These are phyloP conservation scores for Mortierella sp. DNA, from an alignment of 371 early-diverging fungal genomes.

Conservation along the genomic window DNA sequence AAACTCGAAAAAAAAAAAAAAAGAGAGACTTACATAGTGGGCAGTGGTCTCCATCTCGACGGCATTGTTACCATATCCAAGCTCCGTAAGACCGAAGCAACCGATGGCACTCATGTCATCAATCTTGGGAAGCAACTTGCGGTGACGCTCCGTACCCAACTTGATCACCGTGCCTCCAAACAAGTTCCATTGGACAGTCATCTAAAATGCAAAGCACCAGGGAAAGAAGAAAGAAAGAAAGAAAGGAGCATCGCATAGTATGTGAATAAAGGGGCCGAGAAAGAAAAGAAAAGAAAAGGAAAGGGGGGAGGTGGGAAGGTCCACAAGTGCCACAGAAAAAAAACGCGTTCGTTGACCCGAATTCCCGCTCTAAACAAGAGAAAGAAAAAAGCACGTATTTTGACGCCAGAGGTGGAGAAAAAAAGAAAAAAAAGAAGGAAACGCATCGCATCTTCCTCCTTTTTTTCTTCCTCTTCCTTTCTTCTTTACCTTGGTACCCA, in stretches of 20 bases:
- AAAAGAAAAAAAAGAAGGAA: neutral
- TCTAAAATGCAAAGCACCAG: constrained; percentile 3
- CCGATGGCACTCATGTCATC: constrained; percentile 70
- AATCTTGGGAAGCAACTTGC: constrained; percentile 61
- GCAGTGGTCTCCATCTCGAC: constrained; percentile 81
- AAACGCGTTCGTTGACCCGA: no score
- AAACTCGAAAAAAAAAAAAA: neutral
- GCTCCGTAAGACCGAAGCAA: constrained; percentile 78
- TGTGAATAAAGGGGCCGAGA: no score
- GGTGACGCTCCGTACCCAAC: constrained; percentile 77
- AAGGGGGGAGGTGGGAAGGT: no score
- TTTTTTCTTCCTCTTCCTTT: no score
- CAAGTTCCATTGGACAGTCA: constrained; percentile 65
- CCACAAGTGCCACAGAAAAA: no score
- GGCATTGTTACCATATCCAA: constrained; percentile 82
- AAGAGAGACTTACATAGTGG: constrained; percentile 51
- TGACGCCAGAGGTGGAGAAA: neutral
- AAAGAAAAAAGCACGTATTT: no score
- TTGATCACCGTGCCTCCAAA: constrained; percentile 77
- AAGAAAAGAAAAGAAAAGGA: no score
- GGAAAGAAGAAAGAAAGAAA: neutral
- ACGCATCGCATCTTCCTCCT: no score
- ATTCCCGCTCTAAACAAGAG: no score
- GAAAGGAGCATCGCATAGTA: neutral
- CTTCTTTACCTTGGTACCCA: constrained; percentile 73